These are phyloP conservation scores for Papiliotrema terrestris DNA, from an alignment of 1,284 basidiomycete genomes.

Conservation along the genomic window DNA sequence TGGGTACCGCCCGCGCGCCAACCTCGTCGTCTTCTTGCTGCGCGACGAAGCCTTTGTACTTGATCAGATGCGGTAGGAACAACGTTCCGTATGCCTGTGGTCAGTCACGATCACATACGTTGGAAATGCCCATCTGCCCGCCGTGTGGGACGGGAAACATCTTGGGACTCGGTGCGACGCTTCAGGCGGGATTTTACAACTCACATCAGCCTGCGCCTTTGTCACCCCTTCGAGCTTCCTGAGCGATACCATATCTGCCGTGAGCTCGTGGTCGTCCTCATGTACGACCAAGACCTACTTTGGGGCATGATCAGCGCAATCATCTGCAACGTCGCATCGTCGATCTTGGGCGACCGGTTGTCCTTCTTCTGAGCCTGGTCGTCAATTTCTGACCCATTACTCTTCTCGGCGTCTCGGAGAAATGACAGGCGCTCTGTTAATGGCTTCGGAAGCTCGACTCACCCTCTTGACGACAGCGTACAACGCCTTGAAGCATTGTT, in stretches of 20 bases:
- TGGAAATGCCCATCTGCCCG: no score
- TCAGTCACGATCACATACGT: no score
- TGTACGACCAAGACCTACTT: slow-evolving; percentile 23
- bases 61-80: neutral
- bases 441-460: slow-evolving; percentile 1
- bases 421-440: no score
- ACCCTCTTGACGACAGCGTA: slow-evolving; percentile 23
- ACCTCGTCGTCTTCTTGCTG: no score
- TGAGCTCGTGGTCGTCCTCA: neutral
- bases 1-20: no score
- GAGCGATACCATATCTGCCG: slow-evolving; percentile 1
- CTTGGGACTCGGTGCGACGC: neutral
- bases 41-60: neutral
- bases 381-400: neutral
- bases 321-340: slow-evolving; percentile 31
- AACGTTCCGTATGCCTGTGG: neutral
- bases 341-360: slow-evolving; percentile 14
- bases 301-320: slow-evolving; percentile 40
- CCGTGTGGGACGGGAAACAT: neutral
- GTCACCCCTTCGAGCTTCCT: slow-evolving; percentile 15
- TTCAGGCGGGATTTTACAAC: neutral
- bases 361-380: neutral
- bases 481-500: slow-evolving; percentile 25
- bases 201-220: neutral
- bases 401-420: neutral